Evolutionary conservation across 805 yeast genomes (phyloP).

Genomic region (Lachancea sp.): DNA sequence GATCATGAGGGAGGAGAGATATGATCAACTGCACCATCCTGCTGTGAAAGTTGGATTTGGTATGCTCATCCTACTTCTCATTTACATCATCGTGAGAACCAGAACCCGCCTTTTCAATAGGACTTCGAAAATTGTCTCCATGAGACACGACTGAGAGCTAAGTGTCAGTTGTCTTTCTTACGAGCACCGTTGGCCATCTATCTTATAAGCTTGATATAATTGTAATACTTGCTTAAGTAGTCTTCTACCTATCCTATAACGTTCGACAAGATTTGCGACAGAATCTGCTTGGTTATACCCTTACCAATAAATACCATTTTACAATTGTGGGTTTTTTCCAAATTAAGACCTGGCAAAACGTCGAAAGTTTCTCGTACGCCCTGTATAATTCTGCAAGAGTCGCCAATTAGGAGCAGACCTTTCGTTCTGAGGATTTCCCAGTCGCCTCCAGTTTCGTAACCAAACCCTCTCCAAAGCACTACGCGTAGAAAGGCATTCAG

Average conservation of each 20-base stretch:
- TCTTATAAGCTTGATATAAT: too few species aligned
- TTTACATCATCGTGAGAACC: conserved; percentile 16
- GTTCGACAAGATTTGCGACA: conserved; percentile 22
- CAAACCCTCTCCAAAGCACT: conserved; percentile 56
- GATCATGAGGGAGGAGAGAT: conserved; percentile 16
- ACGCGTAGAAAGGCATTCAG: conserved; percentile 58
- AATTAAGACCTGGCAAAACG: conserved; percentile 41
- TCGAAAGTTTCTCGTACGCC: conserved; percentile 94
- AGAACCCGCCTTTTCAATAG: conserved; percentile 13
- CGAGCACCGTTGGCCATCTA: too few species aligned
- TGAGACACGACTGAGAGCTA: conserved; percentile 22
- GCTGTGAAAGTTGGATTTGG: conserved; percentile 16
- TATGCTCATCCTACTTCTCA: conserved; percentile 9
- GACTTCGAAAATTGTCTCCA: conserved; percentile 21
- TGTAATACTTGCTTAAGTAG: too few species aligned
- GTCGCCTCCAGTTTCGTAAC: conserved; percentile 39
- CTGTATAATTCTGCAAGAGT: conserved; percentile 59
- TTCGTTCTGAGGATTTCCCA: conserved; percentile 76
- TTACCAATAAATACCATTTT: conserved; percentile 77
- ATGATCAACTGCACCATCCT: conserved; percentile 21
- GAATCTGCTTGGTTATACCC: conserved; percentile 37
- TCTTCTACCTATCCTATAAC: too few species aligned
- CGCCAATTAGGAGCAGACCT: conserved; percentile 53
- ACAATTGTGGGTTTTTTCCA: conserved; percentile 36
- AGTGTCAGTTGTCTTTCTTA: background rate